Evolutionary conservation across 139 green algal species (phyloP), one percentile per base, ranked within the genome.

Genomic region (Gonium pectorale): DNA sequence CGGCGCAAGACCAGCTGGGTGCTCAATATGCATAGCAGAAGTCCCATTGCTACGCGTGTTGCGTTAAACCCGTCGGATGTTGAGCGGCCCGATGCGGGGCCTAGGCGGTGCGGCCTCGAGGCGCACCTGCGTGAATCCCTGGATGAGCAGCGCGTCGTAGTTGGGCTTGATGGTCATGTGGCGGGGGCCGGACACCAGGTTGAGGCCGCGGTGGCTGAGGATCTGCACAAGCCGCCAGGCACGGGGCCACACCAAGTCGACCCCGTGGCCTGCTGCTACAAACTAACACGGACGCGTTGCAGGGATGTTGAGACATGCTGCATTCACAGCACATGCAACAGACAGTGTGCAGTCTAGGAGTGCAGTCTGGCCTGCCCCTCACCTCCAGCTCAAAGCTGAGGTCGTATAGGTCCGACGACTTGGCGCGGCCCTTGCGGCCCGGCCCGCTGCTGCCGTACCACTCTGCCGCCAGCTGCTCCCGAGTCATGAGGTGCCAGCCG

Each of bases 361-460:
- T n/a, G n/a, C n/a, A n/a, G n/a, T n/a, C n/a, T n/a, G n/a, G n/a
- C n/a, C n/a, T n/a, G n/a, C n/a, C 41, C 2, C 22, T 33, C 31
- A 82, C 75, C 75, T 82, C 75, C 40, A 82, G 38, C 75, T 82
- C 75, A 44, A 82, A 82, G 59, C 38, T 72, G 7, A 82, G n/a
- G 59, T 82, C 75, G 59, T 82, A 82, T 41, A 82, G 60, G n/a
- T 82, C 75, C 0, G 59, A 59, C 15, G 72, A 26, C 37, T 80
- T 80, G 52, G 52, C 35, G 5, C 35, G 33, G 0, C 35, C 5
- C 11, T 52, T 35, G 33, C 72, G 37, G 2, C 59, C 29, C 3
- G 68, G 70, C 31, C 11, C 49, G 70, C 56, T 21, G 24, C 17
- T 66, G 70, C 52, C 52, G 68, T 54, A 40, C 68, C 68, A 77